Conservation (phyloP, 2,329 filamentous ascomycete genomes). For the Colletotrichum coccodes region DNA sequence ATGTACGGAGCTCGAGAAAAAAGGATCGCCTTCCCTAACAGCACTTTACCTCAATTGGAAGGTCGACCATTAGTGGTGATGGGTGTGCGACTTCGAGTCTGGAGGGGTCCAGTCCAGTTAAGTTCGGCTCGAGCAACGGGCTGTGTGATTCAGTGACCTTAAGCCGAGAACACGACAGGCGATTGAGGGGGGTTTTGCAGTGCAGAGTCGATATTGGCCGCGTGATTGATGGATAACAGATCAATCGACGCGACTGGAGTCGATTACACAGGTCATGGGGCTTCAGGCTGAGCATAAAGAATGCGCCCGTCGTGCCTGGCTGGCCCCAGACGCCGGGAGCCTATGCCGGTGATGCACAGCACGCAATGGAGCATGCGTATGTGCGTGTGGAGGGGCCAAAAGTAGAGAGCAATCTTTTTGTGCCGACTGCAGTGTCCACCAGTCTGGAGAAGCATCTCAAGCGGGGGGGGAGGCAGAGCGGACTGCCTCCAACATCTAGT, state of each 20-base stretch:
- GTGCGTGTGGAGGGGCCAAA: neutral
- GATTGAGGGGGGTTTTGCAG: conserved; percentile 17
- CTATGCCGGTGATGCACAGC: neutral
- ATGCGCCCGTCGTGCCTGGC: neutral
- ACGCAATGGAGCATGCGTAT: neutral
- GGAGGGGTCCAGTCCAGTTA: neutral
- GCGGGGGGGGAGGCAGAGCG: neutral
- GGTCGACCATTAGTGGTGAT: conserved; percentile 2
- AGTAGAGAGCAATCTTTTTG: neutral
- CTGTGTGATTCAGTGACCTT: neutral
- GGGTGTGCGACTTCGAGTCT: neutral
- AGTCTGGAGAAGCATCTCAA: conserved; percentile 1
- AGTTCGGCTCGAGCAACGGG: neutral
- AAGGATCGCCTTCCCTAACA: conserved; percentile 15
- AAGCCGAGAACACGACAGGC: neutral
- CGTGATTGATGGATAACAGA: conserved; percentile 1
- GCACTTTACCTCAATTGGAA: conserved; percentile 22
- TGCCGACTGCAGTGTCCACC: neutral
- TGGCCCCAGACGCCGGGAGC: neutral
- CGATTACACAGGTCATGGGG: conserved; percentile 20
- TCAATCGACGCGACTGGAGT: neutral
- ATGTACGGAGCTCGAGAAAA: conserved; percentile 1
- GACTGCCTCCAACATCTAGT: neutral
- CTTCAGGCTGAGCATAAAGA: conserved; percentile 3
- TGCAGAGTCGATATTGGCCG: neutral